Conservation (phyloP, 2,329 filamentous ascomycete genomes). For the Ramularia endophylla region DNA sequence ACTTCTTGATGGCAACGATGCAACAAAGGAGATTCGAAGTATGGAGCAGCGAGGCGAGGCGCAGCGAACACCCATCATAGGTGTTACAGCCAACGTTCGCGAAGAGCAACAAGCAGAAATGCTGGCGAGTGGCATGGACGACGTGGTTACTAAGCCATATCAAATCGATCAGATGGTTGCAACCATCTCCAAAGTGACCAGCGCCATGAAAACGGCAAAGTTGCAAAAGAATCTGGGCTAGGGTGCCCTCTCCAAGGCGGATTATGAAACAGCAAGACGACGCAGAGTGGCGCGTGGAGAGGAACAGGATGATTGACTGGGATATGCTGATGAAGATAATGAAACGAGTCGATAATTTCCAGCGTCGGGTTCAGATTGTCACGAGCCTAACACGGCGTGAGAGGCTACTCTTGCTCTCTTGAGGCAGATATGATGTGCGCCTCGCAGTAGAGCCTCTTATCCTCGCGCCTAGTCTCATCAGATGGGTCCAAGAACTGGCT, state of each 20-base stretch:
- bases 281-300: no score
- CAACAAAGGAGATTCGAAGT: slow-evolving; percentile 23
- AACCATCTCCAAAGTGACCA: no score
- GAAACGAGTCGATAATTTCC: no score
- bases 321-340: no score
- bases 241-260: no score
- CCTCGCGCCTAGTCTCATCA: neutral
- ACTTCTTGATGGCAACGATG: slow-evolving; percentile 28
- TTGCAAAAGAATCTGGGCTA: no score
- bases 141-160: slow-evolving; percentile 29
- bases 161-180: slow-evolving; percentile 29
- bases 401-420: no score
- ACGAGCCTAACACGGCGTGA: no score
- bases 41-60: slow-evolving; percentile 19
- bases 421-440: slow-evolving; percentile 12
- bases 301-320: no score
- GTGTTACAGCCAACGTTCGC: slow-evolving; percentile 32
- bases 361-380: no score
- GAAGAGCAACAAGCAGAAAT: slow-evolving; percentile 29
- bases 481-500: slow-evolving; percentile 6
- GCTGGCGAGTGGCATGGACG: slow-evolving; percentile 29
- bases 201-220: neutral
- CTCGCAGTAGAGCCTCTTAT: slow-evolving; percentile 11
- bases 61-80: slow-evolving; percentile 26
- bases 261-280: no score